phyloP scores from a whole-genome alignment of 2,329 filamentous ascomycete species.

The Bipolaris zeicola region DNA sequence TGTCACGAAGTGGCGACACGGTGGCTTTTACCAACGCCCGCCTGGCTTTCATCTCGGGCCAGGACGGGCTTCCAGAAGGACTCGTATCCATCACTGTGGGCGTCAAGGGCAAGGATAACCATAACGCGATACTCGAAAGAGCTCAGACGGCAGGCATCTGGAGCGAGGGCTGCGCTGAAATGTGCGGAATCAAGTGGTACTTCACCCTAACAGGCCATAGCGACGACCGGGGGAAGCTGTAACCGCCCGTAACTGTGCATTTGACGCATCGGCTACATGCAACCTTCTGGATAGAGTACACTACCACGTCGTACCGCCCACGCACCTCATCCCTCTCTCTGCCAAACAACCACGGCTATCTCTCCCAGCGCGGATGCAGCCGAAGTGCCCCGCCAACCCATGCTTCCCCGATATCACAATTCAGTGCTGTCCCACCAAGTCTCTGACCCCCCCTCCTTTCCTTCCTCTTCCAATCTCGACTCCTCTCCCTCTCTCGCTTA shows the following conservation, averaged over 20 bases:
- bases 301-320: too few species aligned
- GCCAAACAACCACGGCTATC: too few species aligned
- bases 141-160: slow-evolving; percentile 40
- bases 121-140: slow-evolving; percentile 42
- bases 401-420: too few species aligned
- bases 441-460: too few species aligned
- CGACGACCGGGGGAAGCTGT: slow-evolving; percentile 28
- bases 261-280: neutral
- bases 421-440: too few species aligned
- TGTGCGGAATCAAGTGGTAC: slow-evolving; percentile 50
- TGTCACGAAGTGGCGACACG: slow-evolving; percentile 50
- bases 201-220: slow-evolving; percentile 35
- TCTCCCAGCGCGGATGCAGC: too few species aligned
- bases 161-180: slow-evolving; percentile 42
- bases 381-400: too few species aligned
- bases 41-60: slow-evolving; percentile 46
- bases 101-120: slow-evolving; percentile 42
- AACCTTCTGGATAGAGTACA: too few species aligned
- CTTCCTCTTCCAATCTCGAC: too few species aligned
- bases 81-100: slow-evolving; percentile 49
- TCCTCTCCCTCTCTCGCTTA: too few species aligned
- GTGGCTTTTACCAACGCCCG: slow-evolving; percentile 46
- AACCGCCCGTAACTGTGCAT: neutral
- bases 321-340: too few species aligned
- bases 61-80: slow-evolving; percentile 43